Evolutionary conservation across 2,329 filamentous ascomycete species (phyloP).

Genomic region (Pseudomassariella vexata): DNA sequence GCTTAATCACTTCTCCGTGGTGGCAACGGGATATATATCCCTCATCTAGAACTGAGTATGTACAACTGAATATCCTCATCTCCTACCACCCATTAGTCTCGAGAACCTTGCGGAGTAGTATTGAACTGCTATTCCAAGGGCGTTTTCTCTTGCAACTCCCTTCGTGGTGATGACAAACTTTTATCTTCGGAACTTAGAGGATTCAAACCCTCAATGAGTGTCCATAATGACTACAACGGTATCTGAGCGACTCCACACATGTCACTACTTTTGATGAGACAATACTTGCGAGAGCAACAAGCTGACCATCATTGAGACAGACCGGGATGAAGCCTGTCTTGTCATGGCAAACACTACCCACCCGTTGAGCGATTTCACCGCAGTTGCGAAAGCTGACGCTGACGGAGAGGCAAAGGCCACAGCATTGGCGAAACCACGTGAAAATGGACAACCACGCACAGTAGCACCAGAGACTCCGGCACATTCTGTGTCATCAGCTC

Average conservation of each 20-base stretch:
- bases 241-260: conserved; percentile 65
- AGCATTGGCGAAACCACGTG: too few relatives aligned
- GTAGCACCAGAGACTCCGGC: background rate
- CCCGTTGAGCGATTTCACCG: too few relatives aligned
- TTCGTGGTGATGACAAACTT: conserved; percentile 58
- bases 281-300: too few relatives aligned
- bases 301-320: conserved; percentile 21
- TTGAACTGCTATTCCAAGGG: too few relatives aligned
- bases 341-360: conserved; percentile 25
- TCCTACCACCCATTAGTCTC: too few relatives aligned
- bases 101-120: too few relatives aligned
- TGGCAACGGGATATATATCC: conserved; percentile 12
- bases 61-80: too few relatives aligned
- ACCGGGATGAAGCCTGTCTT: conserved; percentile 37
- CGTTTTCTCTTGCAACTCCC: too few relatives aligned
- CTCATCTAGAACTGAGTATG: conserved; percentile 17
- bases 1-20: conserved; percentile 12
- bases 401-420: too few relatives aligned
- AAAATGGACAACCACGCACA: background rate
- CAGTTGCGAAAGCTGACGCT: too few relatives aligned
- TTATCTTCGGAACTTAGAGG: conserved; percentile 50
- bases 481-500: conserved; percentile 6
- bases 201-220: conserved; percentile 56
- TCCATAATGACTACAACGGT: conserved; percentile 93
- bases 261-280: conserved; percentile 12